Percentiles rank a stretch among this genome's conserved stretches.
These are phyloP conservation scores for Ophiocordyceps camponoti-rufipedis DNA, from an alignment of 2,329 filamentous ascomycete genomes.

Conservation along the genomic window DNA sequence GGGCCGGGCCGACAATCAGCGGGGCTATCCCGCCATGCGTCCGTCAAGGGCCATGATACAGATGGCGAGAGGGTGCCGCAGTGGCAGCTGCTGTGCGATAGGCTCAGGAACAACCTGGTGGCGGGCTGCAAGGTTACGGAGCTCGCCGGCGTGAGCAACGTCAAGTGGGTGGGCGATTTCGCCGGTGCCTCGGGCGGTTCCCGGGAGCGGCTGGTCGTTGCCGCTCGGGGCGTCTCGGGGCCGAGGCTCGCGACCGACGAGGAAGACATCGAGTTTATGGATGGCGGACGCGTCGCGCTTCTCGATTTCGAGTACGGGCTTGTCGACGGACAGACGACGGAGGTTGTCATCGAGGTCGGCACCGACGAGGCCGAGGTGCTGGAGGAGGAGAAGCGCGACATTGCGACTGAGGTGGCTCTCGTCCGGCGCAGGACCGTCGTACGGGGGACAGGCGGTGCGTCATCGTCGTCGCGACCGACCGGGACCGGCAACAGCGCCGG, in stretches of 20 bases:
- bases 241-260: slow-evolving; percentile 43
- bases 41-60: slow-evolving; percentile 11
- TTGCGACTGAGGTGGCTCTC: slow-evolving; percentile 64
- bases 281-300: slow-evolving; percentile 55
- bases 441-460: slow-evolving; percentile 33
- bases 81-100: slow-evolving; percentile 53
- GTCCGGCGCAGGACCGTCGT: slow-evolving; percentile 57
- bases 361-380: slow-evolving; percentile 49
- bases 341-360: slow-evolving; percentile 58
- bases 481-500: neutral
- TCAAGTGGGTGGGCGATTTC: slow-evolving; percentile 52
- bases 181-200: slow-evolving; percentile 19
- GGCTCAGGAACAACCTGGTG: slow-evolving; percentile 51
- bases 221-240: slow-evolving; percentile 50
- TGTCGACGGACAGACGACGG: slow-evolving; percentile 32
- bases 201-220: slow-evolving; percentile 45
- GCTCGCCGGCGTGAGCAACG: slow-evolving; percentile 45
- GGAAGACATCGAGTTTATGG: slow-evolving; percentile 57
- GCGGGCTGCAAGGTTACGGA: slow-evolving; percentile 47
- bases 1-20: slow-evolving; percentile 12
- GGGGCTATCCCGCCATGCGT: slow-evolving; percentile 13
- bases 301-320: slow-evolving; percentile 54
- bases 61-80: slow-evolving; percentile 32
- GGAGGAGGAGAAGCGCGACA: slow-evolving; percentile 54
- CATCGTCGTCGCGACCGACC: slow-evolving; percentile 13